Evolutionary conservation across 495 filamentous ascomycete species (phyloP).

Genomic region (Bacidia gigantensis): DNA sequence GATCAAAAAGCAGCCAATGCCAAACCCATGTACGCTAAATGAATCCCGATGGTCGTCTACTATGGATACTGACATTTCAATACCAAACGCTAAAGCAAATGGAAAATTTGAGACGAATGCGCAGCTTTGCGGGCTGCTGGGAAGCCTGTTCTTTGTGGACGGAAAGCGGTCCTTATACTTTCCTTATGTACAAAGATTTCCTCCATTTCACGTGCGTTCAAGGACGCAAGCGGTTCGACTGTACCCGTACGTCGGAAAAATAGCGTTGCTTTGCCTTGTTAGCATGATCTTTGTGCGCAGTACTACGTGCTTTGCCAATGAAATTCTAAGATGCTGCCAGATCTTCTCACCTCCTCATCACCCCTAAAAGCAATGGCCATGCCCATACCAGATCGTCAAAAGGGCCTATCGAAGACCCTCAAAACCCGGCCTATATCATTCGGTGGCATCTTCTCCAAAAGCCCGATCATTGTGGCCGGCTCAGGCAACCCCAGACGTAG

Average conservation of each 20-base stretch:
- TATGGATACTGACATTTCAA: background rate
- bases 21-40: no score
- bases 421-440: conserved; percentile 3
- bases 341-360: background rate
- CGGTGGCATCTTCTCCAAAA: conserved; percentile 1
- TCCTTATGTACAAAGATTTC: no score
- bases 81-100: no score
- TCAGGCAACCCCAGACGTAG: background rate
- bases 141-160: background rate
- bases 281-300: background rate
- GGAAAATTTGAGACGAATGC: background rate
- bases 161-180: no score
- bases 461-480: background rate
- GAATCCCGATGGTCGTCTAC: no score
- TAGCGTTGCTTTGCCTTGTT: background rate
- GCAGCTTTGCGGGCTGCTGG: background rate
- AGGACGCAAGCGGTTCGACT: background rate
- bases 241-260: no score
- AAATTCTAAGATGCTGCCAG: background rate
- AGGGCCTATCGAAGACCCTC: background rate
- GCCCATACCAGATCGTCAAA: background rate
- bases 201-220: no score
- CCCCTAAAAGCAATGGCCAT: background rate
- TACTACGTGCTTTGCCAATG: background rate
- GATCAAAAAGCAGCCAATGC: no score